Base-by-base conservation (phyloP, 1,139 yeast genomes). In the Sugiyamaella castrensis region DNA sequence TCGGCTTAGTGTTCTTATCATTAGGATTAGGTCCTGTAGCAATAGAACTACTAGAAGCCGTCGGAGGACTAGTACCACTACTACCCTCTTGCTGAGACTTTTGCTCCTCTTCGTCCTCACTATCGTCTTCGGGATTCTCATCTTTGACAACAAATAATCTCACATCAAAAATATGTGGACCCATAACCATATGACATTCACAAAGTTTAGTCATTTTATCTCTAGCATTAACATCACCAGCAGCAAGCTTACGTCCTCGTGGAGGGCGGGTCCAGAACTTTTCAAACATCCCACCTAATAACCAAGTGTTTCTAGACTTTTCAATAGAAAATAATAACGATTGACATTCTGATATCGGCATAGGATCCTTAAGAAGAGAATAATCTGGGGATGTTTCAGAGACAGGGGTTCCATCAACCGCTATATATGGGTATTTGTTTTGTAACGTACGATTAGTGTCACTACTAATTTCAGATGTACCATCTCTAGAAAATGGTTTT, bases 121-220 rank as follows among this genome's bases (percentile, higher is more conserved):
- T 57, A 24, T 54, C 57, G 65, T 60, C 62, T 67, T 61, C 65
- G 52, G 66, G 66, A 67, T 64, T 64, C 68, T 65, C 95, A 59
- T 88, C 95, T 59, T 87, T 87, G 46, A 89, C 80, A 26, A 89
- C 83, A 66, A 87, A 92, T 40, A 92, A 67, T 53, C 95, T 73
- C 6, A 85, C 77, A 38, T 84, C 89, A 65, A 87, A 87, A 0
- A 72, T 69, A 67, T 92, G 98, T 0, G 96, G 96, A 0, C 97
- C 98, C 34, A 86, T 73, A 5, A 75, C 73, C 70, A 89, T 68
- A 0, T 73, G 70, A 50, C 91, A 81, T 58, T 91, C 97, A 59
- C 94, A 81, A 51, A 92, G 70, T 63, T 88, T 88, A 51, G 88
- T 86, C 96, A 91, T 89, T 47, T 83, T 83, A 57, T 92, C 98